phyloP scores from a whole-genome alignment of 176 grass and related monocot genomes.

The Saccharum officinarum region DNA sequence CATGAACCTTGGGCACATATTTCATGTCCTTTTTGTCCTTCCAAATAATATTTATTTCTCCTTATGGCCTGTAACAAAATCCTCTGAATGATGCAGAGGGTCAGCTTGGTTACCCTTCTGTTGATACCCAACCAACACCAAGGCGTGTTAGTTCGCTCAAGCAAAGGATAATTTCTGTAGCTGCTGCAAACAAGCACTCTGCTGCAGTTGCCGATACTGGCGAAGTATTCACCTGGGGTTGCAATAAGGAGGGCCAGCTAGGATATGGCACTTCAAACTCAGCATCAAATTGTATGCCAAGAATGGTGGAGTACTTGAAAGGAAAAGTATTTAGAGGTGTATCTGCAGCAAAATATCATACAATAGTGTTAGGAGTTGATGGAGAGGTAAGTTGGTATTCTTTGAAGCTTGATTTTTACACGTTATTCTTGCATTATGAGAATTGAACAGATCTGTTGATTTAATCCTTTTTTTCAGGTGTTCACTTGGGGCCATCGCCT shows the following conservation, averaged over 20 bases:
- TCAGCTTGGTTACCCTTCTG: constrained; percentile 97
- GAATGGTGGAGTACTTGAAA: constrained; percentile 97
- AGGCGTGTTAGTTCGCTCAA: constrained; percentile 80
- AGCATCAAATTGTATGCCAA: constrained; percentile 88
- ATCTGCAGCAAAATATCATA: constrained; percentile 93
- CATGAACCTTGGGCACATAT: constrained; percentile 18
- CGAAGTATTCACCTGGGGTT: constrained; percentile 97
- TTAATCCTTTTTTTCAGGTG: constrained; percentile 51
- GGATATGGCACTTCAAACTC: constrained; percentile 99
- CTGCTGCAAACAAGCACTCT: constrained; percentile 96
- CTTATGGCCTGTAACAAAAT: constrained; percentile 34
- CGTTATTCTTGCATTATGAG: constrained; percentile 27
- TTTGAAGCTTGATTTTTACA: constrained; percentile 19
- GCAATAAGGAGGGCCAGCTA: constrained; percentile 98
- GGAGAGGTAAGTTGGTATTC: constrained; percentile 63
- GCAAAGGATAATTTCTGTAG: constrained; percentile 76
- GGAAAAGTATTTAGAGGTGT: constrained; percentile 83
- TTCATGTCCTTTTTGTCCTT: constrained; percentile 13
- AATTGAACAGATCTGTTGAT: neutral
- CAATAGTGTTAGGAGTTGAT: constrained; percentile 78
- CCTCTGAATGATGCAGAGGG: constrained; percentile 64
- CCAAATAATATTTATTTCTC: constrained; percentile 25
- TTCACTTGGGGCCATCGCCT: constrained; percentile 97
- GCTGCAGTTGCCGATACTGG: constrained; percentile 79
- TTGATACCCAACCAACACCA: constrained; percentile 96